Evolutionary conservation across 1,139 yeast genomes (phyloP), one percentile per base, ranked within the genome.

Genomic region (Lodderomyces pseudojiufengensis): DNA sequence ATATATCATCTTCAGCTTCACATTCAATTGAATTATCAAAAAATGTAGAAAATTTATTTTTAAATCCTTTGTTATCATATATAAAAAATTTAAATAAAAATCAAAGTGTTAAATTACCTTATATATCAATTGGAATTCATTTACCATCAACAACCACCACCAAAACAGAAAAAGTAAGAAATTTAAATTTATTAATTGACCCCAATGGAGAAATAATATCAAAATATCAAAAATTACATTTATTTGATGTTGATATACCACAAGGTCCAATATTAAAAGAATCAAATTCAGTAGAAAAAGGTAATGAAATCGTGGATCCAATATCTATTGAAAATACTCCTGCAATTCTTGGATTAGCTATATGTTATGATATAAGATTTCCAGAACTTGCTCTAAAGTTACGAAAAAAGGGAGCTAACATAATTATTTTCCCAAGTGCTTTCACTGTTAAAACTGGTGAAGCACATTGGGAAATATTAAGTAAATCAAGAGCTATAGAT

Each of bases 371-470:
- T 55, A 76, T 92, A 27, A 65, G 97, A 45, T 90, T 90, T 56
- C 96, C 96, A 0, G 97, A 90, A 55, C 62, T 84, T 34, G 79
- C 92, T 2, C 53, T 84, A 24, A 57, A 78, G 30, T 63, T 86
- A 29, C 67, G 96, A 28, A 55, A 76, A 15, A 51, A 65, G 29
- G 97, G 97, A 1, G 95, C 97, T 0, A 74, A 87, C 40, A 62
- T 92, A 22, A 51, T 92, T 21, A 74, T 90, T 1, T 92, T 67
- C 49, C 97, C 98, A 0, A 82, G 95, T 27, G 97, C 97, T 0
- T 92, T 94, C 63, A 90, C 97, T 0, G 76, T 84, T 51, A 78
- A 81, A 49, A 92, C 97, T 0, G 97, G 98, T 1, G 78, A 76
- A 39, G 92, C 92, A 0, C 97, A 92, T 52, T 92, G 97, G 95